Evolutionary conservation across 441 rosid genomes (phyloP).

Genomic region (Arabidopsis hybrid): DNA sequence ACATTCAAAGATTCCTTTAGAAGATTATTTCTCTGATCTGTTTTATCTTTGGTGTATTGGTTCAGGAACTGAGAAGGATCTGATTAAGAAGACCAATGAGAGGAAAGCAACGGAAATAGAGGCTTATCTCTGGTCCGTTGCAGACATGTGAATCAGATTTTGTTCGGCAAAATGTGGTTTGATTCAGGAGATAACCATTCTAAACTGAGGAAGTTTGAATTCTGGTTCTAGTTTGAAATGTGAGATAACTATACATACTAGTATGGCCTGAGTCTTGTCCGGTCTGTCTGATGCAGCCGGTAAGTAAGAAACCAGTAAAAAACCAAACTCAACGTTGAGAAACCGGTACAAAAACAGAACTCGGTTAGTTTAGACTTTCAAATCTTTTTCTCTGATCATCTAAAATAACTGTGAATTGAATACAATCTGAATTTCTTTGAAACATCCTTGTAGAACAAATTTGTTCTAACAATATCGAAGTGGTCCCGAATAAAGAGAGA

Average conservation of each 20-base stretch:
- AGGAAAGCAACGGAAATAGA: constrained; percentile 85
- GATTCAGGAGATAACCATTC: constrained; percentile 12
- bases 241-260: too few relatives aligned
- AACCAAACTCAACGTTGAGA: too few relatives aligned
- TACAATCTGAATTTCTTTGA: too few relatives aligned
- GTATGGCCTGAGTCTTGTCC: too few relatives aligned
- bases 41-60: constrained; percentile 7
- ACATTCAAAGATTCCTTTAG: not conserved
- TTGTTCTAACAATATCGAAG: not conserved
- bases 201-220: not conserved
- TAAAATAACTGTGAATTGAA: too few relatives aligned
- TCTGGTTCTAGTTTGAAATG: too few relatives aligned
- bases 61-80: constrained; percentile 76
- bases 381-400: too few relatives aligned
- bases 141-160: constrained; percentile 69
- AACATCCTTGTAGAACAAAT: too few relatives aligned
- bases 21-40: constrained; percentile 2
- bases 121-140: constrained; percentile 92
- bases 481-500: not conserved
- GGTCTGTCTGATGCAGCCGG: too few relatives aligned
- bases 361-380: too few relatives aligned
- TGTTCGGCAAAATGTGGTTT: constrained; percentile 16
- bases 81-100: constrained; percentile 72
- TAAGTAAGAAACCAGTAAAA: too few relatives aligned
- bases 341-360: too few relatives aligned